Evolutionary conservation across 2,329 filamentous ascomycete species (phyloP), one percentile per base, ranked within the genome.

Genomic region (Fusarium lateritium): DNA sequence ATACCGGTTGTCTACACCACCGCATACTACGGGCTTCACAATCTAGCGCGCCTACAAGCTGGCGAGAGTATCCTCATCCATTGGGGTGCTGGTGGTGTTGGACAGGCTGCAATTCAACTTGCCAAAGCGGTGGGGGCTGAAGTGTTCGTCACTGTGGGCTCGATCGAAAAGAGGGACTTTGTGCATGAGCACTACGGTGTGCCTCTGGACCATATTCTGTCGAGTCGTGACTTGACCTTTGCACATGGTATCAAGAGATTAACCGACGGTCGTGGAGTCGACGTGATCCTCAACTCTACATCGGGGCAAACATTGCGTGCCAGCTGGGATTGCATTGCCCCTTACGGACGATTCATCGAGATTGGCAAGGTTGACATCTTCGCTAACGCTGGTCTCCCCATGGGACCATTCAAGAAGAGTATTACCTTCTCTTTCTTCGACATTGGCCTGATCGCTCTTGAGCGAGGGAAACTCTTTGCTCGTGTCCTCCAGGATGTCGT

Each of bases 141-240:
- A 22, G 68, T 82, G 1, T 80, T 74, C 31, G 73, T 71, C 3
- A 82, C 80, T 0, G 78, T 80, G 2, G 72, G 75, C 4, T 73
- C 68, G 7, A 39, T 67, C 9, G 73, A 75, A 39, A 81, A 82
- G 66, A 72, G 72, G 22, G 43, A 77, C 31, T 42, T 69, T 10
- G 54, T 81, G 2, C 65, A 71, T 4, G 34, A 66, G 10, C 54
- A 65, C 54, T 79, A 76, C 34, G 70, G 73, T 3, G 73, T 82
- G 8, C 73, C 73, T 0, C 50, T 66, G 24, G 46, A 62, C 6
- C 77, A 77, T 38, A 77, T 81, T 13, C 75, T 81, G 6, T 46
- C 24, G 7, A 55, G 50, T 21, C 49, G 56, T n/a, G 52, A 56
- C n/a, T 11, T 43, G 15, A 44, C 13, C 15, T 61, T 61, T 9